These are phyloP conservation scores for Fusarium pseudocircinatum DNA, from an alignment of 2,329 filamentous ascomycete species.

Conservation along the genomic window DNA sequence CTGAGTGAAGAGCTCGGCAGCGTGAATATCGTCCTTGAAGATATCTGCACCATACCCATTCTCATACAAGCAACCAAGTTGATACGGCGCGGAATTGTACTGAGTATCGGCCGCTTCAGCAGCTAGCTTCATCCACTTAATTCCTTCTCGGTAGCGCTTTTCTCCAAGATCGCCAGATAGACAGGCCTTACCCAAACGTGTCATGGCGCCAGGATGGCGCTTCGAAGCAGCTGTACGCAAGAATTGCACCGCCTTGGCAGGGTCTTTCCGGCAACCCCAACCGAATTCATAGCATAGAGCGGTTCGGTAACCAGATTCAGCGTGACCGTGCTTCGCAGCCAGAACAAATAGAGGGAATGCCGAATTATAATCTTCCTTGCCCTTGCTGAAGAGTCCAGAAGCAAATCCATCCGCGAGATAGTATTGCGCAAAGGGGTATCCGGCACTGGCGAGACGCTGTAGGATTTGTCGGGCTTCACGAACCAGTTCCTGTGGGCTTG, in stretches of 20 bases:
- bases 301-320: constrained; percentile 92
- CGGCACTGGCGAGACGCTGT: constrained; percentile 83
- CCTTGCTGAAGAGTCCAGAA: constrained; percentile 94
- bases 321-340: constrained; percentile 95
- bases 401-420: constrained; percentile 95
- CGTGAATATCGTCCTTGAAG: constrained; percentile 89
- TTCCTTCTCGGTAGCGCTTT: constrained; percentile 86
- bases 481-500: constrained; percentile 74
- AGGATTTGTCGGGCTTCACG: constrained; percentile 90
- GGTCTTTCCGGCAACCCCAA: constrained; percentile 92
- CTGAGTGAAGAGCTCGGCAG: constrained; percentile 92
- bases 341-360: constrained; percentile 93
- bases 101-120: constrained; percentile 88
- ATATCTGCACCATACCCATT: constrained; percentile 94
- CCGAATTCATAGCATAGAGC: constrained; percentile 98
- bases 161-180: constrained; percentile 88
- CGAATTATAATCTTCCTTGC: constrained; percentile 88
- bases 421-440: constrained; percentile 97
- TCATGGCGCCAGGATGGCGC: constrained; percentile 94
- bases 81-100: constrained; percentile 93
- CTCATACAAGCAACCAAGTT: constrained; percentile 88
- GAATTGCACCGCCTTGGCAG: constrained; percentile 92
- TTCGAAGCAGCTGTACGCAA: constrained; percentile 91
- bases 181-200: constrained; percentile 89
- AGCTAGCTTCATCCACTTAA: constrained; percentile 97